These are phyloP conservation scores for Beauveria sp. DNA, from an alignment of 2,329 filamentous ascomycete species.

Conservation along the genomic window DNA sequence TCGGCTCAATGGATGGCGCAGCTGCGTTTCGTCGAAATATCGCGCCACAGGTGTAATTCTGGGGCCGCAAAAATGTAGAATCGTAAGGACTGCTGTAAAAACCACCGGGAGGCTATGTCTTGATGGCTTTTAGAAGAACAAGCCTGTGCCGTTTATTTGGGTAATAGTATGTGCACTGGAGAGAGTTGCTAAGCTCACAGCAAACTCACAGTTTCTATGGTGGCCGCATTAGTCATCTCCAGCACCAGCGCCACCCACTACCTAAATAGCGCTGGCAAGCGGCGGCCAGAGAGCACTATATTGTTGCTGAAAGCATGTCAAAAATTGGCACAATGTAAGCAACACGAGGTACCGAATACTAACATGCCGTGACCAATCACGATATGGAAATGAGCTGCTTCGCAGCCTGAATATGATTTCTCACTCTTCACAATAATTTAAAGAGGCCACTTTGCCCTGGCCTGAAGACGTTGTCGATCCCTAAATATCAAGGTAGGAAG, in stretches of 20 bases:
- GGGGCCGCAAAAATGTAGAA: neutral
- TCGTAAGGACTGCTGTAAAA: neutral
- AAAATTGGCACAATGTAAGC: neutral
- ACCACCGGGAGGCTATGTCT: neutral
- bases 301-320: neutral
- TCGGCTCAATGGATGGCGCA: neutral
- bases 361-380: too few relatives aligned
- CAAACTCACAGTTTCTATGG: slow-evolving; percentile 12
- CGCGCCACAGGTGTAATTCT: neutral
- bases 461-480: too few relatives aligned
- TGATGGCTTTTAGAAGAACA: neutral
- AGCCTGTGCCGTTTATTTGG: slow-evolving; percentile 1
- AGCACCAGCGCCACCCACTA: neutral
- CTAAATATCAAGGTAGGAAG: neutral
- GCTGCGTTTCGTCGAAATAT: neutral
- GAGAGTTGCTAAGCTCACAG: slow-evolving; percentile 11
- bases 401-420: too few relatives aligned
- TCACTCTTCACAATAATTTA: too few relatives aligned
- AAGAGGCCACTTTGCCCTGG: too few relatives aligned
- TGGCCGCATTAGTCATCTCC: slow-evolving; percentile 13
- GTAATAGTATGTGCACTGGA: slow-evolving; percentile 13
- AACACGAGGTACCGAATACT: neutral
- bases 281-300: neutral
- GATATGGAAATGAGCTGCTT: too few relatives aligned
- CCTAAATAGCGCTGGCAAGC: neutral